Conservation (phyloP, 179 eudicot species). For the Pouteria campechiana region DNA sequence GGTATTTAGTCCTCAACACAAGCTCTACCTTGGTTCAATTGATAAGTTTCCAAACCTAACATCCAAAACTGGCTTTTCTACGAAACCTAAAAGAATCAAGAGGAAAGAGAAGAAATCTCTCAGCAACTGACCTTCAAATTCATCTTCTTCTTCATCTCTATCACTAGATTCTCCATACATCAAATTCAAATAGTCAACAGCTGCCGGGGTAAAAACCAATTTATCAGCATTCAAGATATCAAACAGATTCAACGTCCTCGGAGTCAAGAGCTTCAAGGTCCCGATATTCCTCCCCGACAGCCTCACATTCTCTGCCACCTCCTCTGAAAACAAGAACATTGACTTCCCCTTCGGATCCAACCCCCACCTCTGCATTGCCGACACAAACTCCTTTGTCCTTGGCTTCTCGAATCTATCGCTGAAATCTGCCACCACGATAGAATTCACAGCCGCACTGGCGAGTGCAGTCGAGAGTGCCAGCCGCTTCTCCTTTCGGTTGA, state of each 20-base stretch:
- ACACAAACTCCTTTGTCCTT: constrained; percentile 82
- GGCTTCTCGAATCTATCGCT: constrained; percentile 61
- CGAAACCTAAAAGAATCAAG: too few species aligned
- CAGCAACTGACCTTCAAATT: too few species aligned
- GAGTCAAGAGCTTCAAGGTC: constrained; percentile 76
- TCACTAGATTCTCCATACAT: constrained; percentile 53
- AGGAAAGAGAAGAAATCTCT: too few species aligned
- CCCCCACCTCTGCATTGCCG: constrained; percentile 68
- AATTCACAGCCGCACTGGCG: constrained; percentile 39
- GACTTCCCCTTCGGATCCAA: constrained; percentile 64
- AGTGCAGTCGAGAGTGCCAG: constrained; percentile 77
- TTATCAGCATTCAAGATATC: constrained; percentile 76
- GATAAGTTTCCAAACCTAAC: too few species aligned
- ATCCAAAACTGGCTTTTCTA: too few species aligned
- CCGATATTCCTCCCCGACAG: constrained; percentile 75
- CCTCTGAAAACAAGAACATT: constrained; percentile 59
- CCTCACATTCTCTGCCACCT: constrained; percentile 59
- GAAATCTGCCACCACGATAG: constrained; percentile 71
- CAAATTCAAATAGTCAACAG: constrained; percentile 77
- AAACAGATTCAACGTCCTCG: constrained; percentile 76
- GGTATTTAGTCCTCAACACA: too few species aligned
- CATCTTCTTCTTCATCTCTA: constrained; percentile 35
- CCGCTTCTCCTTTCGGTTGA: constrained; percentile 75
- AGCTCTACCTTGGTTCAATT: too few species aligned
- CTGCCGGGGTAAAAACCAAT: constrained; percentile 49